phyloP scores from a whole-genome alignment of 2,329 filamentous ascomycete genomes.

The Fusarium buxicola region DNA sequence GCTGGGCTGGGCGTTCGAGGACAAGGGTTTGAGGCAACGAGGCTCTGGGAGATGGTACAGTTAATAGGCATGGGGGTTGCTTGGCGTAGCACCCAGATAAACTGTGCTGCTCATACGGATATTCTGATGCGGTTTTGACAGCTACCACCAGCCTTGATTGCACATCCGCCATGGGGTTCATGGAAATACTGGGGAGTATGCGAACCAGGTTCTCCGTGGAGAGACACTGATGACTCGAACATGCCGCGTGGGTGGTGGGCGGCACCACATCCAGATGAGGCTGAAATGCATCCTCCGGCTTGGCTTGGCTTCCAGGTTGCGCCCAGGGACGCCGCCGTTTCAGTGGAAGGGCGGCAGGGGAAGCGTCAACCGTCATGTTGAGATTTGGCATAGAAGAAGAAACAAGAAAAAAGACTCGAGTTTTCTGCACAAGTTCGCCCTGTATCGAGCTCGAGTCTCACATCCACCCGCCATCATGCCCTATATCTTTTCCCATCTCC shows the following conservation, averaged over 20 bases:
- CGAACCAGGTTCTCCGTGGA: not conserved
- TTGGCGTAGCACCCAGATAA: not conserved
- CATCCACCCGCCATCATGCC: too few relatives aligned
- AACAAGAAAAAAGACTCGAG: not conserved
- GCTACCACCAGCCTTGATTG: not conserved
- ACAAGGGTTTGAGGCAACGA: slow-evolving; percentile 16
- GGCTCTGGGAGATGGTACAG: slow-evolving; percentile 4
- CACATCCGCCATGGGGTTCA: not conserved
- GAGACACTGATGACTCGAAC: not conserved
- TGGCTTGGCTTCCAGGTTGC: slow-evolving; percentile 9
- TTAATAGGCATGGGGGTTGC: too few relatives aligned
- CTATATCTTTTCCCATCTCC: not conserved
- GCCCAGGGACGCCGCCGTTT: slow-evolving; percentile 23
- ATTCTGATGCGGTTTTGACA: not conserved
- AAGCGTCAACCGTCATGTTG: not conserved
- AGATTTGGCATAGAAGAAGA: not conserved
- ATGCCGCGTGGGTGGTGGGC: too few relatives aligned
- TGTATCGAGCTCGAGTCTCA: not conserved
- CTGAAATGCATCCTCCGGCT: slow-evolving; percentile 25
- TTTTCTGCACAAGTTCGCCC: slow-evolving; percentile 35
- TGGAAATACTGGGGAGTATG: not conserved
- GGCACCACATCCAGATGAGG: slow-evolving; percentile 23
- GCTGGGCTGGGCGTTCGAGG: slow-evolving; percentile 15
- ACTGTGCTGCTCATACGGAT: too few relatives aligned
- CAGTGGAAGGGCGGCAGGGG: not conserved